Base-by-base conservation (phyloP, 2,329 filamentous ascomycete species). In the Xylariaceae sp. region DNA sequence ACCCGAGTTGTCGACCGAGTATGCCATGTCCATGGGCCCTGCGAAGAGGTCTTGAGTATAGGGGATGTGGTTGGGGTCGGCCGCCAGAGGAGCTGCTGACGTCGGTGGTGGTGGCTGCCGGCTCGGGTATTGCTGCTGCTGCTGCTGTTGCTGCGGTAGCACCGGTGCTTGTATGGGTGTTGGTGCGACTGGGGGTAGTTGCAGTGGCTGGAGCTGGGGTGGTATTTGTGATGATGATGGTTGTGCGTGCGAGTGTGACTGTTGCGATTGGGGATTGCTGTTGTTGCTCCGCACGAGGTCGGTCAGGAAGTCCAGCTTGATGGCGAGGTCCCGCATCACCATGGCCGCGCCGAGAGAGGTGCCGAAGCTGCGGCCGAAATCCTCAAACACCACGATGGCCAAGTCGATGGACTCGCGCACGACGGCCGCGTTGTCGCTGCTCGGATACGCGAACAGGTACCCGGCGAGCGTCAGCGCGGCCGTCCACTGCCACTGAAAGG, bases 401-500 rank as follows among this genome's bases (percentile, higher is more conserved):
- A 48, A 34, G 28, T 50, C 45, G 17, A 51, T 43, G 8, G 45
- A 30, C 26, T 46, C 28, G 13, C 51, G 51, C n/a, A 53, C 48
- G 8, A 32, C 18, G 1, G 18, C 18, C 15, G 50, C 37, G n/a
- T 36, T 46, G 21, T 33, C 35, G 19, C 43, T 46, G 6, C 39
- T 36, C 13, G 50, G 51, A 24, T 51, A 44, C 9, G 50, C 50
- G 18, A 53, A 50, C n/a, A 51, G 33, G 27, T 48, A 54, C 7
- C 52, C 52, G 3, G 44, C 44, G 12, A 54, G 36, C 3, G 47
- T 53, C 14, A 55, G 40, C 4, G 48, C 46, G 1, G 65, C 62
- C 40, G 67, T 63, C 63, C 65, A 68, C 44, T 68, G 65, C 55
- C 62, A 69, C 16, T 65, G 62, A 35, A 66, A 68, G 1, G 57